These are phyloP conservation scores for Lasiosphaeris hirsuta DNA, from an alignment of 495 filamentous ascomycete genomes.

Conservation along the genomic window DNA sequence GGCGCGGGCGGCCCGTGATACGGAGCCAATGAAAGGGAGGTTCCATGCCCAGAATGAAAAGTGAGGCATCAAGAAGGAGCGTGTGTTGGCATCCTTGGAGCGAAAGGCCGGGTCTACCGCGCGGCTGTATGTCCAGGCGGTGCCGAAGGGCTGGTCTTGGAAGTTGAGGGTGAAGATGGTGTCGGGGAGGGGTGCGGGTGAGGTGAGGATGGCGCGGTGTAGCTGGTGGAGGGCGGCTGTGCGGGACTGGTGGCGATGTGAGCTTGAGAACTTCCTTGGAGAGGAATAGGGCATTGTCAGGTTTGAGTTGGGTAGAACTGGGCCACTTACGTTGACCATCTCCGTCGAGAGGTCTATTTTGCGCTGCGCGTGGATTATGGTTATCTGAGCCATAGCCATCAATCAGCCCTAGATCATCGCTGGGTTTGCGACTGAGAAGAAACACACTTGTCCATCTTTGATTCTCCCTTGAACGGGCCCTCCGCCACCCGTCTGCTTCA, in stretches of 20 bases:
- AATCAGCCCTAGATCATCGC: not conserved
- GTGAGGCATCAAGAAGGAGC: conserved; percentile 72
- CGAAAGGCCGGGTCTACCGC: conserved; percentile 43
- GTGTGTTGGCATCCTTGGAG: conserved; percentile 36
- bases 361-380: conserved; percentile 44
- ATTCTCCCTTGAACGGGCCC: conserved; percentile 44
- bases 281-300: not conserved
- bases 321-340: conserved; percentile 35
- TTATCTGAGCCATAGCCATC: conserved; percentile 26
- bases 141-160: conserved; percentile 41
- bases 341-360: conserved; percentile 33
- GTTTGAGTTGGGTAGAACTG: not conserved
- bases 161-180: conserved; percentile 57
- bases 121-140: conserved; percentile 37
- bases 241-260: conserved; percentile 27
- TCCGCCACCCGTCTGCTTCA: conserved; percentile 34
- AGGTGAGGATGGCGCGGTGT: conserved; percentile 50
- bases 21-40: conserved; percentile 56
- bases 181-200: conserved; percentile 51
- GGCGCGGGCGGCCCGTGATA: conserved; percentile 48
- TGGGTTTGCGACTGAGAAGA: not conserved
- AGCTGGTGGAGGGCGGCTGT: conserved; percentile 43
- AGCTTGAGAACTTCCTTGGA: no score
- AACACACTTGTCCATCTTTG: conserved; percentile 37
- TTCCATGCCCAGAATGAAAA: conserved; percentile 77